Conservation (phyloP, 169 alveolate species). For the Plasmodium chabaudi region DNA sequence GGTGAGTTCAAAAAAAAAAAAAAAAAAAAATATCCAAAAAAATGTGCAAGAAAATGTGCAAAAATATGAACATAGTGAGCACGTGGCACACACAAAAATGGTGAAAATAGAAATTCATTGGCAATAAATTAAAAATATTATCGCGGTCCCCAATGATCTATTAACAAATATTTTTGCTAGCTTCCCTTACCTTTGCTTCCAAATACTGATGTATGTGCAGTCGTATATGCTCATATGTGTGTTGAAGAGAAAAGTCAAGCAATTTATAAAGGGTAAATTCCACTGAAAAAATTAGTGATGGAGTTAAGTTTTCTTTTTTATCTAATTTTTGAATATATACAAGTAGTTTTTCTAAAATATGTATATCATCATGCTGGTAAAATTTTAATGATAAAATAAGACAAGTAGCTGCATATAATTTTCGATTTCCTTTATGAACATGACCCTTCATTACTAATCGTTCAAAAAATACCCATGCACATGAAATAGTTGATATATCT, state of each 20-base stretch:
- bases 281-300: constrained; percentile 80
- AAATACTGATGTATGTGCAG: constrained; percentile 83
- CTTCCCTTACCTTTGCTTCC: constrained; percentile 76
- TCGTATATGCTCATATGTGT: constrained; percentile 77
- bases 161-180: neutral
- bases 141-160: neutral
- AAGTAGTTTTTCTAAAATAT: constrained; percentile 80
- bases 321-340: constrained; percentile 77
- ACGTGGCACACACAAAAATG: constrained; percentile 59
- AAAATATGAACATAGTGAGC: constrained; percentile 50
- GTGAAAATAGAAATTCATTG: constrained; percentile 68
- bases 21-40: no score
- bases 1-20: no score
- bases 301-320: constrained; percentile 77
- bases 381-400: constrained; percentile 83
- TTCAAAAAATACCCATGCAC: constrained; percentile 87
- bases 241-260: constrained; percentile 80
- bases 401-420: constrained; percentile 85
- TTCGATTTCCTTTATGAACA: constrained; percentile 82
- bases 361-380: constrained; percentile 85
- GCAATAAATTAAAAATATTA: neutral
- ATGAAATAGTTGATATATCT: constrained; percentile 85
- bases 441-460: constrained; percentile 81
- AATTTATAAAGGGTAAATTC: constrained; percentile 77
- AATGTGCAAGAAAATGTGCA: neutral